Evolutionary conservation across 2,329 filamentous ascomycete species (phyloP).

Genomic region (Pseudogymnoascus sp.): DNA sequence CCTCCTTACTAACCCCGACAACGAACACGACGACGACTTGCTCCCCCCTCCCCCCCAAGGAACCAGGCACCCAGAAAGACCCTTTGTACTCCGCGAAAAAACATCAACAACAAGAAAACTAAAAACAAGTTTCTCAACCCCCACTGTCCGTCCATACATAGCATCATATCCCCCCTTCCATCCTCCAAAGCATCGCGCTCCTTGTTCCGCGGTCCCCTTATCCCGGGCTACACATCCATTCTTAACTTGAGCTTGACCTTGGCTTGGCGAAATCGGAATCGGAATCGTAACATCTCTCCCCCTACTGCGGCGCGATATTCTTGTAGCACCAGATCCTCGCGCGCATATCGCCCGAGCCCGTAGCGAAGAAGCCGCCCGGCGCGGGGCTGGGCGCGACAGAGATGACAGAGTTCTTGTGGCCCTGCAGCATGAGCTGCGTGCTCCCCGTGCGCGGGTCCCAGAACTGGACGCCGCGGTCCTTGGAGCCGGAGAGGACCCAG

Average conservation of each 20-base stretch:
- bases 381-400: slow-evolving; percentile 85
- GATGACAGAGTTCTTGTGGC: slow-evolving; percentile 98
- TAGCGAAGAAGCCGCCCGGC: slow-evolving; percentile 75
- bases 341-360: slow-evolving; percentile 94
- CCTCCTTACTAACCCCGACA: background rate
- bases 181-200: background rate
- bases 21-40: background rate
- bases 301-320: slow-evolving; percentile 26
- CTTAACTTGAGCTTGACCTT: too few relatives aligned
- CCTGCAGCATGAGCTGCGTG: slow-evolving; percentile 96
- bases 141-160: background rate
- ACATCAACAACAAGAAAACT: background rate
- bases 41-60: background rate
- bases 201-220: background rate
- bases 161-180: background rate
- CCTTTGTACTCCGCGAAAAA: background rate
- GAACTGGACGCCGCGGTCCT: slow-evolving; percentile 96
- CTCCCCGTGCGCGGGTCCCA: slow-evolving; percentile 93
- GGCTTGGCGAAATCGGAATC: too few relatives aligned
- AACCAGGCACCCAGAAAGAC: background rate
- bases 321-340: slow-evolving; percentile 93
- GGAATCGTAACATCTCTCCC: too few relatives aligned
- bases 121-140: background rate
- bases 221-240: background rate
- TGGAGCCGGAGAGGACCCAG: slow-evolving; percentile 96